phyloP scores from a whole-genome alignment of 371 early-diverging fungal species.

The Actinomortierella wolfii region DNA sequence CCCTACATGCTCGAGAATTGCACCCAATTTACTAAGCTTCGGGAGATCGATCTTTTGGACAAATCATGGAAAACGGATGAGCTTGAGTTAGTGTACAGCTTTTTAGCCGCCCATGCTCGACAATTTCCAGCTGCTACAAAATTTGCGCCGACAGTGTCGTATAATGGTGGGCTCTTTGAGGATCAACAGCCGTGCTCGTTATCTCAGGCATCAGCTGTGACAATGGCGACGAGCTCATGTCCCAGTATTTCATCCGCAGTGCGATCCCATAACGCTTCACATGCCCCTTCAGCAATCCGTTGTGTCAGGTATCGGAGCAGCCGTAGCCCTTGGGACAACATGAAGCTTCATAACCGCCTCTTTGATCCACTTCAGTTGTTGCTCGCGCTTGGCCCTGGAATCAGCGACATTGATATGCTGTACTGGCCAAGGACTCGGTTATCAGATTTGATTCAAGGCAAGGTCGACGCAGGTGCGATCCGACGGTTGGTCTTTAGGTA shows the following conservation, averaged over 20 bases:
- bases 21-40: conserved; percentile 10
- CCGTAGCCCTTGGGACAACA: conserved; percentile 17
- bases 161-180: too few species aligned
- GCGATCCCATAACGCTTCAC: too few species aligned
- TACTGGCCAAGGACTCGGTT: conserved; percentile 12
- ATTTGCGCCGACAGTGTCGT: too few species aligned
- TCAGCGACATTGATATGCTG: conserved; percentile 20
- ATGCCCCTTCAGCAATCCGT: conserved; percentile 8
- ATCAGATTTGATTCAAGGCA: conserved; percentile 5
- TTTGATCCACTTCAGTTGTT: conserved; percentile 24
- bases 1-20: conserved; percentile 11
- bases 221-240: too few species aligned
- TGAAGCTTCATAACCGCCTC: not conserved
- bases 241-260: too few species aligned
- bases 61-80: conserved; percentile 14
- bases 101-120: conserved; percentile 15
- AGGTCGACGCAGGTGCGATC: conserved; percentile 13
- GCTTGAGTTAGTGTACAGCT: conserved; percentile 15
- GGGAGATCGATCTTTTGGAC: conserved; percentile 18
- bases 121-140: too few species aligned
- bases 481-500: too few species aligned
- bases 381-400: conserved; percentile 23
- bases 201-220: too few species aligned
- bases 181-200: too few species aligned
- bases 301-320: conserved; percentile 13